Evolutionary conservation across 345 rosid genomes (phyloP).

Genomic region (Balakata baccata): DNA sequence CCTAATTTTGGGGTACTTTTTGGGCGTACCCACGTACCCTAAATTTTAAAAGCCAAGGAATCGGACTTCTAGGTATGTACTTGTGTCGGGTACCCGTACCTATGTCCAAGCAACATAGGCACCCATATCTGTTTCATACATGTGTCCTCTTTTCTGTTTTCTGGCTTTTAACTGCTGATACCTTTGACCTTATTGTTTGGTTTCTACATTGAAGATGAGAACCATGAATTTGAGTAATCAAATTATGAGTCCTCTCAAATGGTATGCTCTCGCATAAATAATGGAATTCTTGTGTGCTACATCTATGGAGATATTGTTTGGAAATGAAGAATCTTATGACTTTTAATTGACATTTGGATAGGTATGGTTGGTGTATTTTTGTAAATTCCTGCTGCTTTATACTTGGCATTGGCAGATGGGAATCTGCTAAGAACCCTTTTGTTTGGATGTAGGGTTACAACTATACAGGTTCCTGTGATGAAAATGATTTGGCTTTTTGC

Average conservation of each 20-base stretch:
- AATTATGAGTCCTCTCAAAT: neutral
- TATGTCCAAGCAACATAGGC: too few relatives aligned
- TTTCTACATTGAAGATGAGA: neutral
- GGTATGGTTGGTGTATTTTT: neutral
- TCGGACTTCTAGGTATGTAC: too few relatives aligned
- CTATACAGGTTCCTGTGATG: neutral
- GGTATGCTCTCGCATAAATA: too few relatives aligned
- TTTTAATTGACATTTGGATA: neutral
- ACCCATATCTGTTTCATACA: neutral
- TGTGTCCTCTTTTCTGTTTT: neutral
- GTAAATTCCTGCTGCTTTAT: neutral
- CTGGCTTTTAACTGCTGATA: neutral
- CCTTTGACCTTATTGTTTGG: neutral
- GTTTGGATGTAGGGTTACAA: neutral
- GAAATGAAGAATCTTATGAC: neutral
- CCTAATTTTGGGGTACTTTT: too few relatives aligned
- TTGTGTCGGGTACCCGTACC: too few relatives aligned
- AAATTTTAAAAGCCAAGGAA: too few relatives aligned
- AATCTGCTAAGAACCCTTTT: neutral
- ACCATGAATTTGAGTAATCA: neutral
- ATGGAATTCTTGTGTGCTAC: neutral
- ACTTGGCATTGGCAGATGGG: neutral
- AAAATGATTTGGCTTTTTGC: constrained; percentile 11
- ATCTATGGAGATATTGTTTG: neutral
- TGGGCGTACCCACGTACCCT: too few relatives aligned